phyloP scores from a whole-genome alignment of 345 rosid genomes.

The Limnanthes douglasii region DNA sequence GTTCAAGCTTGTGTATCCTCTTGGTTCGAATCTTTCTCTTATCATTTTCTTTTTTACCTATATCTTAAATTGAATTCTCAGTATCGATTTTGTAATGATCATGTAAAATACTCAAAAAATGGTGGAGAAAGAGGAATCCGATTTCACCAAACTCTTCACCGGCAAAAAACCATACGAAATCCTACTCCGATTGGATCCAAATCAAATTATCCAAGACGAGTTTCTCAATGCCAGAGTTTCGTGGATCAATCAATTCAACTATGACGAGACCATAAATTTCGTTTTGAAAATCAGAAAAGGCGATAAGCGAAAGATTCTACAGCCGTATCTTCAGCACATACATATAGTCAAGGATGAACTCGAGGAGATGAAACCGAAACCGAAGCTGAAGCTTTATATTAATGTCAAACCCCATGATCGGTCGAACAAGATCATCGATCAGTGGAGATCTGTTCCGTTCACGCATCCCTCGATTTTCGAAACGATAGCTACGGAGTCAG shows the following conservation, averaged over 20 bases:
- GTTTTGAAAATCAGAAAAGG: constrained; percentile 57
- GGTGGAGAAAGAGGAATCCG: constrained; percentile 78
- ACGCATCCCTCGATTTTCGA: constrained; percentile 75
- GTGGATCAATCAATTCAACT: constrained; percentile 44
- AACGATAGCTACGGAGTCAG: constrained; percentile 58
- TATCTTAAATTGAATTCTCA: no score
- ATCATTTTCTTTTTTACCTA: no score
- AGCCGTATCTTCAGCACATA: constrained; percentile 80
- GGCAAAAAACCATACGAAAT: constrained; percentile 49
- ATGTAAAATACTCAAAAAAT: no score
- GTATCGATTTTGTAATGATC: no score
- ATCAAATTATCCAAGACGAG: constrained; percentile 48
- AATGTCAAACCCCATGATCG: constrained; percentile 27
- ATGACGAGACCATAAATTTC: constrained; percentile 14
- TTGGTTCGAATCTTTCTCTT: no score
- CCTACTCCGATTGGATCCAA: constrained; percentile 45
- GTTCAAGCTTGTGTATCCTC: no score
- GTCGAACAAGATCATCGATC: constrained; percentile 16
- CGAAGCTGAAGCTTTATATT: constrained; percentile 41
- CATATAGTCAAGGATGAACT: constrained; percentile 64
- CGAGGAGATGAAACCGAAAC: constrained; percentile 38
- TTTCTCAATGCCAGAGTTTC: constrained; percentile 63
- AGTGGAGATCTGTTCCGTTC: constrained; percentile 79
- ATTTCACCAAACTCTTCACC: constrained; percentile 71
- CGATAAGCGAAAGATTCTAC: constrained; percentile 66